A percentile compares a stretch with the other conserved stretches of the same genome.
Conservation (phyloP, 805 yeast genomes). For the Sungouiozyma ichnusensis region DNA sequence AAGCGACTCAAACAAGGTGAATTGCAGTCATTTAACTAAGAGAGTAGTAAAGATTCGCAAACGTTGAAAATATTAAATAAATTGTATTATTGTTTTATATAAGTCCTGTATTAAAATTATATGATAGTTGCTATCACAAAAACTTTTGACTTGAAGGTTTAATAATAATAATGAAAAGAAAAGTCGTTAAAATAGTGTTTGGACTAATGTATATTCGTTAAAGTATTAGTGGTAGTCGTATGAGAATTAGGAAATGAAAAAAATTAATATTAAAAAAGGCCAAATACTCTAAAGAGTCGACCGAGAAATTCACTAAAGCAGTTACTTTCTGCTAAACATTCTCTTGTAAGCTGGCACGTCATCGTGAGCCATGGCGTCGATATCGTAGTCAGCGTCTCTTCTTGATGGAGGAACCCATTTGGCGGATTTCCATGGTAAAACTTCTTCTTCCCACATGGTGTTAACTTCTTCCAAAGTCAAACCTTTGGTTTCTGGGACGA, state of each 20-base stretch:
- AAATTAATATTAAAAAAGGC: no score
- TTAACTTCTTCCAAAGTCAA: constrained; percentile 73
- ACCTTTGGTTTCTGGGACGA: constrained; percentile 69
- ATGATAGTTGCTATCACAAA: background rate
- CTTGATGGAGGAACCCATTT: constrained; percentile 38
- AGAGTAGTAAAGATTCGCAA: no score
- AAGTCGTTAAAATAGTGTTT: background rate
- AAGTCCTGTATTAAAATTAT: background rate
- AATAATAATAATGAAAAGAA: no score
- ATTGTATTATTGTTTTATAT: background rate
- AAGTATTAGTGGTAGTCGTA: background rate
- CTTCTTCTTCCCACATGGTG: constrained; percentile 37
- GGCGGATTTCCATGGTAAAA: constrained; percentile 34
- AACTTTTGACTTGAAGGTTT: background rate
- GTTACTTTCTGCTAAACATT: constrained; percentile 7
- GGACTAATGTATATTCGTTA: background rate
- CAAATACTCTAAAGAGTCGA: no score
- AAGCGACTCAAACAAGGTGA: no score
- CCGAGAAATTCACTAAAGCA: no score
- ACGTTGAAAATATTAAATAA: no score
- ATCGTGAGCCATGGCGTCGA: constrained; percentile 10
- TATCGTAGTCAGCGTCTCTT: constrained; percentile 15
- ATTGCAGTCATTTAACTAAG: background rate
- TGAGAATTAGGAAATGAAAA: constrained; percentile 20
- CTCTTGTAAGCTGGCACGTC: constrained; percentile 12